Evolutionary conservation across 2,329 filamentous ascomycete species (phyloP).

Genomic region (Colletotrichum sp.): DNA sequence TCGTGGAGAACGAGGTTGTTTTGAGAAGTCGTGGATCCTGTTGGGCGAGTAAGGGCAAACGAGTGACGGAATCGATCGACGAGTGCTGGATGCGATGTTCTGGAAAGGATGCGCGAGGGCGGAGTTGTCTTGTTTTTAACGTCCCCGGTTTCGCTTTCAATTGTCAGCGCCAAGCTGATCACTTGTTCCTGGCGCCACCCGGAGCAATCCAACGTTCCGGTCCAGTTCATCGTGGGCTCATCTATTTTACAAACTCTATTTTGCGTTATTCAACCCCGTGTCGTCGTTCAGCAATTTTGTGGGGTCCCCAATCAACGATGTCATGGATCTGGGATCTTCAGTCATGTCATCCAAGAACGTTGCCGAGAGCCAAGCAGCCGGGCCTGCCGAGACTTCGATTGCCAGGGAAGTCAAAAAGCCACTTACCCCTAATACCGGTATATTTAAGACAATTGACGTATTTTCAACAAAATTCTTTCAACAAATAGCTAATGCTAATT

Average conservation of each 20-base stretch:
- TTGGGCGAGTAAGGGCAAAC: neutral
- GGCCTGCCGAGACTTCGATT: neutral
- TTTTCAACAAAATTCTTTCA: neutral
- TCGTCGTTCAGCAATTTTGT: neutral
- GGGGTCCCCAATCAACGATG: slow-evolving; percentile 2
- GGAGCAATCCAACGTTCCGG: neutral
- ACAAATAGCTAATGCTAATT: neutral
- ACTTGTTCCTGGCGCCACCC: neutral
- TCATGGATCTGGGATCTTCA: slow-evolving; percentile 8
- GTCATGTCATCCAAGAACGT: neutral
- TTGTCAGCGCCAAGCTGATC: neutral
- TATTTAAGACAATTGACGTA: neutral
- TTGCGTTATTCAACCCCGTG: neutral
- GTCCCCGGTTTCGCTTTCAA: neutral
- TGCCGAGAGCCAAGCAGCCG: neutral
- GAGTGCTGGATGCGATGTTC: neutral
- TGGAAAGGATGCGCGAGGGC: neutral
- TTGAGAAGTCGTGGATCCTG: neutral
- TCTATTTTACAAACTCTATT: neutral
- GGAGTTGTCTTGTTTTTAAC: neutral
- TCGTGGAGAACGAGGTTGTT: neutral
- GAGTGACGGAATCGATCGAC: neutral
- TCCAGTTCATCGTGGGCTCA: neutral
- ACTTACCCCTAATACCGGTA: neutral
- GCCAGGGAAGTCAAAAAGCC: neutral